Evolutionary conservation across 2,329 filamentous ascomycete genomes (phyloP).

Genomic region (Ceratocystis smalleyi): DNA sequence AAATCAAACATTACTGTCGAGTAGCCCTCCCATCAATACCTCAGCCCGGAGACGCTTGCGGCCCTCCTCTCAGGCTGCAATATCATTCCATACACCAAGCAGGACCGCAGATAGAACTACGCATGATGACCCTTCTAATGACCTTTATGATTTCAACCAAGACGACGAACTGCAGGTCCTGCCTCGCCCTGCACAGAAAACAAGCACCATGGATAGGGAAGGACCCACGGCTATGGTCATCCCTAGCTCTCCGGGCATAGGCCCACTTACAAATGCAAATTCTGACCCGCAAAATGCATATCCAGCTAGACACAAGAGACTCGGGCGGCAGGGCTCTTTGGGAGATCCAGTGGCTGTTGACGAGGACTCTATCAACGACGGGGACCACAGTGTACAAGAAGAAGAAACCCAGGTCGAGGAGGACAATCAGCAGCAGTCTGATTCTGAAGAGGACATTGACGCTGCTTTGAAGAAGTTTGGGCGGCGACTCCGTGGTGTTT

Average conservation of each 20-base stretch:
- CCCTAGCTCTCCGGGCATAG: constrained; percentile 2
- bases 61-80: constrained; percentile 7
- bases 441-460: constrained; percentile 21
- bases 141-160: constrained; percentile 16
- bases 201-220: background rate
- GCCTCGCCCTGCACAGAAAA: background rate
- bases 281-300: background rate
- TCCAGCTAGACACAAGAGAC: background rate
- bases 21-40: constrained; percentile 12
- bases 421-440: constrained; percentile 20
- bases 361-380: background rate
- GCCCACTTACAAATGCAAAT: background rate
- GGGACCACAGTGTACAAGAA: background rate
- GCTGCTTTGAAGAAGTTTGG: constrained; percentile 19
- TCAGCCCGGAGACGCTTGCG: constrained; percentile 3
- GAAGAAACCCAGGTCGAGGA: constrained; percentile 20
- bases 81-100: background rate
- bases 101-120: background rate
- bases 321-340: constrained; percentile 16
- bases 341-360: constrained; percentile 21
- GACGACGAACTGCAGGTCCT: background rate
- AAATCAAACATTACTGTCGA: constrained; percentile 6
- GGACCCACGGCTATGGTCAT: background rate
- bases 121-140: constrained; percentile 17
- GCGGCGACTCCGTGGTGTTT: constrained; percentile 41